Evolutionary conservation across 768 basidiomycete species (phyloP), one percentile per base, ranked within the genome.

Genomic region (Kockovaella imperatae): DNA sequence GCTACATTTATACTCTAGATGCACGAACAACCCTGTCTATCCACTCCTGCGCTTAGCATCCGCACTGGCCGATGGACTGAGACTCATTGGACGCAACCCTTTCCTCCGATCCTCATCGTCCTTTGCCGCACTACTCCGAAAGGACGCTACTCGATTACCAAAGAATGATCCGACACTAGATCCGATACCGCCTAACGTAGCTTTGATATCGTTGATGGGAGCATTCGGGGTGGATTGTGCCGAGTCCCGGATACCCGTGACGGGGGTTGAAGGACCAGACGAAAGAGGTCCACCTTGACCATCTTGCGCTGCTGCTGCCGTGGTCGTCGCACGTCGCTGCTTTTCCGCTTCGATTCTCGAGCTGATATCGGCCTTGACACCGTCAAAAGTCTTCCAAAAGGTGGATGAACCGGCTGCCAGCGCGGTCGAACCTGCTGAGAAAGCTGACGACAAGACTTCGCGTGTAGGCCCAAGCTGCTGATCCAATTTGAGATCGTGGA

Each of bases 401-500:
- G 78, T 83, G 14, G 83, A 78, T 36, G 59, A 69, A 14, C 59
- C 69, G 0, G 56, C 53, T 13, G 63, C 54, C 3, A 87, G 86
- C 0, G 87, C 89, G 20, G 82, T 77, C 5, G 83, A 79, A 39
- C 93, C 82, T 1, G 87, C 91, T 68, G 95, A 88, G 39, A 90
- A 58, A 0, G 87, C 89, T 26, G 82, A 78, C 6, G 82, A 79
- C 35, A 95, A 81, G 2, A 85, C 95, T 69, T 96, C 90, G 6
- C 87, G 79, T 0, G 90, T 84, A 1, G 93, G 89, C 4, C 83
- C 89, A n/a, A 95, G 79, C 59, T 90, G 87, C 69, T 95, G 85
- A 26, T 95, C 87, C 3, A 96, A 72, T 67, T 86, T 87, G 43
- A 99, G 78, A 24, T 96, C 93, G 65, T 95, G 89, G 15, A 97